Base-by-base conservation (phyloP, 202 grass and related monocot genomes). In the Setaria viridis region DNA sequence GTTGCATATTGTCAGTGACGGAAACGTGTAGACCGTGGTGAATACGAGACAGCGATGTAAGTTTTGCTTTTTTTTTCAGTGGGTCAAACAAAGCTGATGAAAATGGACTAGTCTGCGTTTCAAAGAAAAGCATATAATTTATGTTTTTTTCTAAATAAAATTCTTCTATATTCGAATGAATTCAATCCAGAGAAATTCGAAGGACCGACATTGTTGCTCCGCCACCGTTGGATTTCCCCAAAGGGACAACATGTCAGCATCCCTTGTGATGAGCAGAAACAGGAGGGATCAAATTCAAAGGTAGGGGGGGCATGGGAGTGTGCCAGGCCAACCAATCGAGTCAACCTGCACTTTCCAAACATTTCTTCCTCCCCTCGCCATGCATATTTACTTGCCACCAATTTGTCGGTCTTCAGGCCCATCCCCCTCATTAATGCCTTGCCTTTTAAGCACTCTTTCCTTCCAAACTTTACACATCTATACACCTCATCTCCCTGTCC, bases 361-460 rank as follows among this genome's bases (percentile, higher is more conserved):
- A 87, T 65, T 80, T 85, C 64, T 81, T 78, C 84, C 50, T 57
- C 72, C 41, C 17, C 64, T 62, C 74, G 50, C 34, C 76, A 85
- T 53, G 15, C 47, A 73, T 73, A 77, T 87, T 87, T 92, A 82
- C 58, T 83, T 80, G 56, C 82, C 84, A 73, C 76, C 85, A 85
- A 87, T 87, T 85, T 88, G 89, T 86, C 76, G 79, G 68, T 56
- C 84, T 83, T 89, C 73, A 88, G 69, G 67, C 87, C 89, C 89
- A 89, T 71, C 89, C 91, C 71, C 85, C 70, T 88, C 70, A 53
- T 82, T 72, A 90, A 90, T 91, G 78, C 71, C 95, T 93, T 95
- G 91, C 86, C 93, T 93, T 98, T 92, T 89, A 95, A 93, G 95
- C 95, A 95, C 84, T 87, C 91, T 85, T 94, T 90, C 85, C 88